phyloP scores from a whole-genome alignment of 2,329 filamentous ascomycete species.

The Phaeoacremonium minimum region DNA sequence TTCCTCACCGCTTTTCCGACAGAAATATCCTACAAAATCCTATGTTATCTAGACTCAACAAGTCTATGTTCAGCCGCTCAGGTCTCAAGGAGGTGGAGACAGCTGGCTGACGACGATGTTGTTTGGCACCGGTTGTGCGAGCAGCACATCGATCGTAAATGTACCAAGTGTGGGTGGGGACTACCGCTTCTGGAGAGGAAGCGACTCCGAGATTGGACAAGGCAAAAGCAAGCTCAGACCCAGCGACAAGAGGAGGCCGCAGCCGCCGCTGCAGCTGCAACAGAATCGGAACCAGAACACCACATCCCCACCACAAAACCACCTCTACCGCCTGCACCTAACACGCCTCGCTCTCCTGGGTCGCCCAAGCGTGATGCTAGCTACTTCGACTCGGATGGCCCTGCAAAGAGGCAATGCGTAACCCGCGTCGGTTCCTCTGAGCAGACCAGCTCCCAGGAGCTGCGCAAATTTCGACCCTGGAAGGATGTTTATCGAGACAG shows the following conservation, averaged over 20 bases:
- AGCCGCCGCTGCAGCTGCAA: too few species aligned
- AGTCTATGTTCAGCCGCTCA: constrained; percentile 95
- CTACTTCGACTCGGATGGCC: constrained; percentile 14
- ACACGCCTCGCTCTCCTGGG: constrained; percentile 13
- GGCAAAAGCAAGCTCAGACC: constrained; percentile 59
- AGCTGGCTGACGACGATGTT: constrained; percentile 91
- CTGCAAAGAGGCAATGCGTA: constrained; percentile 28
- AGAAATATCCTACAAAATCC: constrained; percentile 89
- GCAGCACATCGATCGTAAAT: constrained; percentile 91
- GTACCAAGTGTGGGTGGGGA: constrained; percentile 93
- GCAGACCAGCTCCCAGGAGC: constrained; percentile 18
- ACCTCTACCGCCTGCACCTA: constrained; percentile 18
- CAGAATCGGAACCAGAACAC: too few species aligned
- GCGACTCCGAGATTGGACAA: constrained; percentile 78
- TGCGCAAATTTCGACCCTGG: constrained; percentile 67
- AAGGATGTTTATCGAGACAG: constrained; percentile 93
- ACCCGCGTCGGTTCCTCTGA: constrained; percentile 13
- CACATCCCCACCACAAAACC: constrained; percentile 18
- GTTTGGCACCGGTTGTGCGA: constrained; percentile 99
- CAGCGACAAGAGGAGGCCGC: constrained; percentile 17
- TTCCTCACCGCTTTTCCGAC: constrained; percentile 84
- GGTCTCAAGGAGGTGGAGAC: constrained; percentile 84
- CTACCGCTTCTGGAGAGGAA: constrained; percentile 86
- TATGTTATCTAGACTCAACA: constrained; percentile 87
- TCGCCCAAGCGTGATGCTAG: constrained; percentile 28